Percentiles rank a stretch among this genome's conserved stretches.
These are phyloP conservation scores for Globisporangium lucens DNA, from an alignment of 352 stramenopile genomes.

Conservation along the genomic window DNA sequence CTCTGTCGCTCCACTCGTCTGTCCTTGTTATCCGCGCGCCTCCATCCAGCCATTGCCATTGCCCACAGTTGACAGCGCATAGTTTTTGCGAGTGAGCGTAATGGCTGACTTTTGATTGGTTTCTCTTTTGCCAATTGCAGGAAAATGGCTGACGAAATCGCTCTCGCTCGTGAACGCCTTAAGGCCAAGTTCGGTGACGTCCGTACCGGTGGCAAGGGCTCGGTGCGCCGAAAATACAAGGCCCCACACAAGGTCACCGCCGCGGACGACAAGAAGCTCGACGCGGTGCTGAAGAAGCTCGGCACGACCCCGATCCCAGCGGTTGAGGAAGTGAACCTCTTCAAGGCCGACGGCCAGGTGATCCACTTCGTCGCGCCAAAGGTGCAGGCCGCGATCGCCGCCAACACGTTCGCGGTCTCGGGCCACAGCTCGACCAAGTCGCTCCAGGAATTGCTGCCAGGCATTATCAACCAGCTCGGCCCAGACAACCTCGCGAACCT, in stretches of 20 bases:
- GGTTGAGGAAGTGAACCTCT: constrained; percentile 99
- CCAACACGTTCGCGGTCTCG: constrained; percentile 98
- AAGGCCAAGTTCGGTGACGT: constrained; percentile 84
- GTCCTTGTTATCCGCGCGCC: not conserved
- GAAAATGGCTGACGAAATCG: constrained; percentile 88
- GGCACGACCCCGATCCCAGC: constrained; percentile 97
- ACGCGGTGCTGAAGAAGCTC: constrained; percentile 97
- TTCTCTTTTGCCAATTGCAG: constrained; percentile 1
- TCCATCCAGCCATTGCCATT: not conserved
- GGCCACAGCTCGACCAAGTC: constrained; percentile 95
- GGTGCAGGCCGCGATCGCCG: constrained; percentile 96
- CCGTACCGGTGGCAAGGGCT: constrained; percentile 95
- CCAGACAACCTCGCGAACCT: constrained; percentile 96
- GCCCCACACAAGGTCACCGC: constrained; percentile 90
- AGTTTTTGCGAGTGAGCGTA: not conserved
- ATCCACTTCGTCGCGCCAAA: constrained; percentile 98
- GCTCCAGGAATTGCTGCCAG: constrained; percentile 96
- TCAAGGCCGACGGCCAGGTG: constrained; percentile 98
- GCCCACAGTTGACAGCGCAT: not conserved
- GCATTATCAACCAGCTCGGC: constrained; percentile 98
- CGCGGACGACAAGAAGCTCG: constrained; percentile 98
- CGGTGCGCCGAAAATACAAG: constrained; percentile 96
- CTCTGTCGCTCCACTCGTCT: not conserved
- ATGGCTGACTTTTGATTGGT: constrained; percentile 3
- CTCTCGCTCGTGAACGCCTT: constrained; percentile 83